Base-by-base conservation (phyloP, 331 rosid species). In the Pyracantha coccinea region DNA sequence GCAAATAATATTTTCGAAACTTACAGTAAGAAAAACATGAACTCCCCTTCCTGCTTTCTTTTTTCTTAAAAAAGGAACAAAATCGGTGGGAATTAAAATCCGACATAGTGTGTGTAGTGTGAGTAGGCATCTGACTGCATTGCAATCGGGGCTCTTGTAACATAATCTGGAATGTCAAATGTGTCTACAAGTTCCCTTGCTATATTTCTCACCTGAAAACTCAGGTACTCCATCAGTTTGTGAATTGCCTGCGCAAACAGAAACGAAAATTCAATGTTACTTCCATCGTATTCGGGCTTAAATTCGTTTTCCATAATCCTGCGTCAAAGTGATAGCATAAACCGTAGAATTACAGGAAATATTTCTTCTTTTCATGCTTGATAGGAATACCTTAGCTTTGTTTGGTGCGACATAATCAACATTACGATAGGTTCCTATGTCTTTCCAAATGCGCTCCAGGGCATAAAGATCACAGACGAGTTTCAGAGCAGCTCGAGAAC, bases 381-480 rank as follows among this genome's bases (percentile, higher is more conserved):
- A 16, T 47, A 19, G 29, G 21, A 12, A 66, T 89, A 94, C 99
- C 99, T 90, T 91, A 69, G 99, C 99, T 86, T 91, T 94, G 84
- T 94, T 92, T 59, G 99, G 99, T 63, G 99, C 97, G 45, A 94
- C 91, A 24, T 94, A 94, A 75, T 94, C 99, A 38, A 92, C 99
- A 77, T 92, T 94, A 13, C 97, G 96, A 81, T 94, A 94, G 66
- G 99, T 94, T 88, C 99, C 99, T 28, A 94, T 92, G 89, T 92
- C 99, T 10, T 94, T 88, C 97, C 99, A 92, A 71, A 94, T 94
- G 63, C 92, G 87, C 74, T 94, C 96, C 88, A 94, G 80, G 67
- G 99, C 99, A 79, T 90, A 92, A 32, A 94, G 97, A 85, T 94
- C 99, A 83, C 99, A 90, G 5, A 86, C 77, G 3, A 92, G 97